A percentile compares a stretch with the other conserved stretches of the same genome.
These are phyloP conservation scores for Rhytidhysteron rufulum DNA, from an alignment of 2,329 filamentous ascomycete species.

Conservation along the genomic window DNA sequence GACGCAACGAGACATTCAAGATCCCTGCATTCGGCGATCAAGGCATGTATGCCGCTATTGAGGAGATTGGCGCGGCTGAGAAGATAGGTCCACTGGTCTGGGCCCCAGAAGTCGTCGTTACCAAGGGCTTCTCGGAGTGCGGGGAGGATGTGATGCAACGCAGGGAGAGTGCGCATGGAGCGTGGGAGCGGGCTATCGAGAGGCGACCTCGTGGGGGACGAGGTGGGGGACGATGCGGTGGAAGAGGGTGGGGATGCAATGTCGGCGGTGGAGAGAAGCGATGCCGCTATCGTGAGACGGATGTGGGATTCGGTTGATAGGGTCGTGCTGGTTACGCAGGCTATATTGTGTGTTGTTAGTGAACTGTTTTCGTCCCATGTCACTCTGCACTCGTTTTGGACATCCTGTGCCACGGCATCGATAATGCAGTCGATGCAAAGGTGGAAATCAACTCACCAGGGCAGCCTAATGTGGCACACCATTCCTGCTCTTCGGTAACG, in stretches of 20 bases:
- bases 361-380: too few relatives aligned
- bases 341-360: slow-evolving; percentile 17
- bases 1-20: slow-evolving; percentile 41
- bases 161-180: slow-evolving; percentile 18
- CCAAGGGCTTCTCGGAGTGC: slow-evolving; percentile 38
- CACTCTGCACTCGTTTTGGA: background rate
- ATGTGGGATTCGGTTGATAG: slow-evolving; percentile 47
- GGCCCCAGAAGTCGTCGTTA: slow-evolving; percentile 43
- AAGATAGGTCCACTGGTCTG: slow-evolving; percentile 41
- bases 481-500: slow-evolving; percentile 54
- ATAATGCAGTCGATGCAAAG: background rate
- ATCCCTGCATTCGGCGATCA: slow-evolving; percentile 42
- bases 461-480: slow-evolving; percentile 55
- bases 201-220: slow-evolving; percentile 3
- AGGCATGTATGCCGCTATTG: slow-evolving; percentile 41
- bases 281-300: slow-evolving; percentile 45
- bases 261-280: slow-evolving; percentile 40
- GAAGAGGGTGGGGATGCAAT: slow-evolving; percentile 16
- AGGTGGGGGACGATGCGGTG: slow-evolving; percentile 20
- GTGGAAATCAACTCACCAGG: slow-evolving; percentile 33
- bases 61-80: slow-evolving; percentile 42
- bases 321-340: slow-evolving; percentile 42
- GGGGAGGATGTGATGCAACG: slow-evolving; percentile 36
- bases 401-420: background rate
- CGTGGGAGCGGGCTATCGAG: background rate